Evolutionary conservation across 345 rosid species (phyloP), one percentile per base, ranked within the genome.

Genomic region (Camelina laxa): DNA sequence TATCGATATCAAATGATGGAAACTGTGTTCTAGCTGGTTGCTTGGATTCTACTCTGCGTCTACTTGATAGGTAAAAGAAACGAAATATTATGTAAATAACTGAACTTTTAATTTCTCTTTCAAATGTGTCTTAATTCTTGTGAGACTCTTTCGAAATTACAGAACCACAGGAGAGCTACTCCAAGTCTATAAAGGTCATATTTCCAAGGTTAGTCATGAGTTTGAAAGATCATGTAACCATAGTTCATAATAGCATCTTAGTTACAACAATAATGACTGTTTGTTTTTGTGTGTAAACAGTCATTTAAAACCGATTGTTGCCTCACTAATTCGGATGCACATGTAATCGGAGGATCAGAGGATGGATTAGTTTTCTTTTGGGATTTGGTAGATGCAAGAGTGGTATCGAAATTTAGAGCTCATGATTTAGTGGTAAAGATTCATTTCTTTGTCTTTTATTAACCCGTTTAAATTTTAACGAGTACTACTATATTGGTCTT

Each of bases 241-340:
- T 42, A 31, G 2, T 67, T 53, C 44, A 38, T 51, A 15, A 11
- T 15, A 16, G 49, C 35, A 16, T 30, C 4, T 30, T 6, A 14
- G 30, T 48, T 24, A 61, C 22, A 59, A 35, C 7, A 27, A 56
- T 36, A 67, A 73, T 47, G 47, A 63, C 22, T 75, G 61, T 14
- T 67, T 51, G 9, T 33, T 61, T 20, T 39, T 0, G 57, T 60
- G 13, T 82, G 75, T 12, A 58, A 50, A 61, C 86, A 95, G 98
- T 95, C 97, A 39, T 95, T 70, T 84, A 95, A 95, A 85, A 82
- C 89, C 73, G 97, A 95, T 84, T 90, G 97, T 81, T 95, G 96
- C 79, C 96, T 95, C 48, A 84, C 93, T 61, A 90, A 95, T 70
- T 83, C 80, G 42, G 98, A 95, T 65, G 98, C 94, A 21, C 85